Base-by-base conservation (phyloP, 2,329 filamentous ascomycete species). In the Pestalotiopsis sp. region DNA sequence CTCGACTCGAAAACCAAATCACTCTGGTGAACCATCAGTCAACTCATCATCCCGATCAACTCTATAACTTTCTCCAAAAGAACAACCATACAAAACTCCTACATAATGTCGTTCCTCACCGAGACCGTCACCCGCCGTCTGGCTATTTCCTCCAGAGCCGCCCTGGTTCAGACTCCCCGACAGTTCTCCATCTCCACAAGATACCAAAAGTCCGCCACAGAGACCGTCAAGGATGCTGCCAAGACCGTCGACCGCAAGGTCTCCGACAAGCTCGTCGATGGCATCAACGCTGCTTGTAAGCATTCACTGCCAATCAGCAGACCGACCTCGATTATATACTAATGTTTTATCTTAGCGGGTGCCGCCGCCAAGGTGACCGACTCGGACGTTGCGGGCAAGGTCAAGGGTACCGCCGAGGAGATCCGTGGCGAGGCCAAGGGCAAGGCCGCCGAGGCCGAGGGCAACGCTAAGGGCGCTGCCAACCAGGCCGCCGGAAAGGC, bases 171-270 rank as follows among this genome's bases (percentile, higher is more conserved):
- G 55, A 76, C 81, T 36, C 81, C 84, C 12, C 82, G 87, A 65
- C 76, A 82, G 49, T 90, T 90, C 79, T 85, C 83, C 69, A 86
- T 85, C 13, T 82, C 81, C 64, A 71, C 82, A 11, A 76, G 78
- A 2, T 72, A 79, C 9, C 81, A 81, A 61, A 89, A 88, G 80
- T 81, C 83, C 11, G 80, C 84, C 2, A 80, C 85, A 65, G 87
- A 90, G 68, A 72, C 83, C 0, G 85, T 87, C 73, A 91, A 90
- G 79, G 88, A 91, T 70, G 84, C 84, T 3, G 78, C 88, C 68
- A 89, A 91, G 79, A 81, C 79, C 5, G 87, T 90, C 5, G 88
- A 91, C 80, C 83, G 87, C 38, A 83, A 81, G 64, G 87, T 91
- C 57, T 85, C 86, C 69, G 86, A 89, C 76, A 90, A 89, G 76